A percentile compares a stretch with the other conserved stretches of the same genome.
These are phyloP conservation scores for Sporisorium iseilematis-ciliati DNA, from an alignment of 1,284 basidiomycete species.

Conservation along the genomic window DNA sequence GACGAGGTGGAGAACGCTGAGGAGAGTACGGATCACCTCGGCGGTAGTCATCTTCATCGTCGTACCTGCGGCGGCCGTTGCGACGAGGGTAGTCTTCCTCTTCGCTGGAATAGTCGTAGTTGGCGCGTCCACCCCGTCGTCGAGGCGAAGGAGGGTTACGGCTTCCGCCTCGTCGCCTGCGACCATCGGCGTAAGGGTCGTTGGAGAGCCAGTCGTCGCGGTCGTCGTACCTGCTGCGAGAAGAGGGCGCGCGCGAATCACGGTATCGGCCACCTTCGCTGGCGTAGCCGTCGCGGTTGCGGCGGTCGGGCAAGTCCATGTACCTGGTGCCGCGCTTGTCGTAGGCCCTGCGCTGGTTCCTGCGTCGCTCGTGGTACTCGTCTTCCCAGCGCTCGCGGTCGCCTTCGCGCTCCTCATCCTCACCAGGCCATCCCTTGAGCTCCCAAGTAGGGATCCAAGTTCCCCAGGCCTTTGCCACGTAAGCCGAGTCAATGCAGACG, in stretches of 20 bases:
- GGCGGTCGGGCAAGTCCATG: constrained; percentile 27
- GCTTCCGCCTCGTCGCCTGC: constrained; percentile 14
- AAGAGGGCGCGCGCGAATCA: constrained; percentile 9
- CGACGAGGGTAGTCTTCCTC: constrained; percentile 34
- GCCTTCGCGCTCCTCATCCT: constrained; percentile 42
- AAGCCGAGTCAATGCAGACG: constrained; percentile 62
- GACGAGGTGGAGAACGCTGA: constrained; percentile 15
- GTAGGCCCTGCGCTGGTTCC: constrained; percentile 28
- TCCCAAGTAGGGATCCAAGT: constrained; percentile 65
- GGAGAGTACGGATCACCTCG: constrained; percentile 12
- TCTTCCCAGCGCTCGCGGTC: constrained; percentile 29
- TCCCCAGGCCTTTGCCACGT: constrained; percentile 66
- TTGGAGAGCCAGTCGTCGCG: constrained; percentile 46
- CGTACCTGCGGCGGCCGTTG: constrained; percentile 13
- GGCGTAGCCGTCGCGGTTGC: constrained; percentile 28
- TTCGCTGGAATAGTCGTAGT: constrained; percentile 41
- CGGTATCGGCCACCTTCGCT: constrained; percentile 39
- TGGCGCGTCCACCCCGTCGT: constrained; percentile 21
- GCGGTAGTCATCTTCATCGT: constrained; percentile 15
- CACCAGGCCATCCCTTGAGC: constrained; percentile 59
- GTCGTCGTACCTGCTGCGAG: constrained; percentile 17
- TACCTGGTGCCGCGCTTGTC: constrained; percentile 27
- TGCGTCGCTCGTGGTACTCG: constrained; percentile 35
- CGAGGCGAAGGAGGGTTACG: constrained; percentile 8
- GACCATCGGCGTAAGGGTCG: constrained; percentile 37